These are phyloP conservation scores for Adansonia digitata DNA, from an alignment of 345 rosid genomes.

Conservation along the genomic window DNA sequence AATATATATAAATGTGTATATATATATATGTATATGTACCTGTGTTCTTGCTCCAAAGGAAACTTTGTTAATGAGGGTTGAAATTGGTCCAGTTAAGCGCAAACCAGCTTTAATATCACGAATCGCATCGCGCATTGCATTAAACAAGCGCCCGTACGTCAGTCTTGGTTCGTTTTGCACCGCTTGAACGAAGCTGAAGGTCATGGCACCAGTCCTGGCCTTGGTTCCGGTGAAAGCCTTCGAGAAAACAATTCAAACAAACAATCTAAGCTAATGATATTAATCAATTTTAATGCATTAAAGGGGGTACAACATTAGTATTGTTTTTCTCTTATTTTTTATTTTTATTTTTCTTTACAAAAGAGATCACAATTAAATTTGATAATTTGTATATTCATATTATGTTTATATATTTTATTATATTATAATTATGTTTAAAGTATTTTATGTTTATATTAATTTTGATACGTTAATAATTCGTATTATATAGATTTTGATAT, in stretches of 20 bases:
- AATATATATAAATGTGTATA: too few species aligned
- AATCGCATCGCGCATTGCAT: conserved; percentile 33
- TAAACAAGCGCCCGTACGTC: conserved; percentile 59
- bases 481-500: too few species aligned
- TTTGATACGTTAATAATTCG: too few species aligned
- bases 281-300: not conserved
- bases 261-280: not conserved
- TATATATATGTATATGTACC: too few species aligned
- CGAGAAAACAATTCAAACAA: not conserved
- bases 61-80: conserved; percentile 2
- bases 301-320: too few species aligned
- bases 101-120: conserved; percentile 25
- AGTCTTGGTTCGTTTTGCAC: conserved; percentile 49
- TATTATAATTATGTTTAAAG: too few species aligned
- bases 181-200: conserved; percentile 69
- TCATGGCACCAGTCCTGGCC: conserved; percentile 59
- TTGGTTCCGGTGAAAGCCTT: conserved; percentile 59
- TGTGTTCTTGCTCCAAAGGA: conserved; percentile 10
- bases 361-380: too few species aligned
- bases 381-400: too few species aligned
- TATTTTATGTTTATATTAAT: too few species aligned
- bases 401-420: too few species aligned
- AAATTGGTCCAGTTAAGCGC: conserved; percentile 32
- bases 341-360: too few species aligned
- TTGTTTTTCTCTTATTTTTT: too few species aligned